Evolutionary conservation across 371 early-diverging fungal species (phyloP).

Genomic region (Apophysomyces trapeziformis): DNA sequence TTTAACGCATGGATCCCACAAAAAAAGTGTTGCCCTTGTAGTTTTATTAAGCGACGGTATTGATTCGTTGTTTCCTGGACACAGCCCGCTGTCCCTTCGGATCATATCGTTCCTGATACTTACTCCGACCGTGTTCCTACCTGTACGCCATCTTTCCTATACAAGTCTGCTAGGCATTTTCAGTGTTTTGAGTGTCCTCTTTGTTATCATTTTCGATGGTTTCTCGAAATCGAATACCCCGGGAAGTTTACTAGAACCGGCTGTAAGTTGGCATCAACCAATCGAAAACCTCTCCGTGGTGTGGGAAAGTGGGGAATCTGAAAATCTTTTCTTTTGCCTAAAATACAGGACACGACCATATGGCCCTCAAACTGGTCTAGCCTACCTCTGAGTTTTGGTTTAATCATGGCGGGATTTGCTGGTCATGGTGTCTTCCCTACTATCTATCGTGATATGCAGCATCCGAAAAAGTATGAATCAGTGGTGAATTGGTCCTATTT

Average conservation of each 20-base stretch:
- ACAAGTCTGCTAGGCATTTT: constrained; percentile 57
- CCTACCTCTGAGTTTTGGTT: constrained; percentile 43
- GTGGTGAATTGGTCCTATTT: constrained; percentile 55
- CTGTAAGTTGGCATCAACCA: constrained; percentile 30
- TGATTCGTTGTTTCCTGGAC: constrained; percentile 45
- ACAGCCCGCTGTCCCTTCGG: constrained; percentile 27
- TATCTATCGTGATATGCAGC: constrained; percentile 53
- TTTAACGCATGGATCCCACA: no score
- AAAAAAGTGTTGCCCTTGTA: constrained; percentile 39
- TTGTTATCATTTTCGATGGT: constrained; percentile 55
- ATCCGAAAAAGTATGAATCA: constrained; percentile 38
- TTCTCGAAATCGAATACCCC: constrained; percentile 52
- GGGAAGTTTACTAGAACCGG: constrained; percentile 64
- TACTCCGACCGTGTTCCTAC: constrained; percentile 53
- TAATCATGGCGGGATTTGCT: constrained; percentile 55
- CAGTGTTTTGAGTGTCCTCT: constrained; percentile 45
- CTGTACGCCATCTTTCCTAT: constrained; percentile 55
- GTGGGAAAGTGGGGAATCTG: background rate
- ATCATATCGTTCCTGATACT: constrained; percentile 44
- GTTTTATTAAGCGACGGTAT: constrained; percentile 50
- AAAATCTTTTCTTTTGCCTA: constrained; percentile 20
- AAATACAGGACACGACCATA: constrained; percentile 31
- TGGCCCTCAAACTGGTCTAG: constrained; percentile 40
- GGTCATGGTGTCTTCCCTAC: constrained; percentile 57
- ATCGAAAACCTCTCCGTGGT: background rate